These are phyloP conservation scores for Backusella sp. DNA, from an alignment of 192 early-diverging fungal genomes.

Conservation along the genomic window DNA sequence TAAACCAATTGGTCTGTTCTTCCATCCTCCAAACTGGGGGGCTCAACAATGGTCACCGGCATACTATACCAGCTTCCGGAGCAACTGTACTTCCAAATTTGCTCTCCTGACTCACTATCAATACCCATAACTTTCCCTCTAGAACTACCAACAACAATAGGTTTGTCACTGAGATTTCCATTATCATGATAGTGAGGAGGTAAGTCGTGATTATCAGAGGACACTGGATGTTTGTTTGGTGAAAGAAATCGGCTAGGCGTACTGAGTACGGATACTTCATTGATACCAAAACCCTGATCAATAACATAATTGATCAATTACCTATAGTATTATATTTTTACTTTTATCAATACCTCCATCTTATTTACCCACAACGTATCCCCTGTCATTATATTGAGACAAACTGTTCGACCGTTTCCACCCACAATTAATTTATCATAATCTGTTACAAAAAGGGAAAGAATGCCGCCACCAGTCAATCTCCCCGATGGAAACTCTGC, in stretches of 20 bases:
- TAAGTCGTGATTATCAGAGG: neutral
- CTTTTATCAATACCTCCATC: constrained; percentile 18
- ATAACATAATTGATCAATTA: neutral
- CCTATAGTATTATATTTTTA: neutral
- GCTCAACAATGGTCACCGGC: constrained; percentile 17
- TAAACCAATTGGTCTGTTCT: constrained; percentile 6
- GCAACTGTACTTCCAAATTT: constrained; percentile 24
- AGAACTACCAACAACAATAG: constrained; percentile 15
- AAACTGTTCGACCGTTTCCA: constrained; percentile 13
- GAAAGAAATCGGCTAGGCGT: constrained; percentile 16
- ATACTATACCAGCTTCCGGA: constrained; percentile 20
- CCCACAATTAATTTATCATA: constrained; percentile 11
- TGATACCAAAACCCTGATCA: constrained; percentile 21
- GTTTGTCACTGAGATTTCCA: neutral
- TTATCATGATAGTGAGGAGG: neutral
- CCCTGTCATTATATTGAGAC: constrained; percentile 18
- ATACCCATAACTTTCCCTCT: constrained; percentile 23
- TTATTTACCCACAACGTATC: constrained; percentile 20
- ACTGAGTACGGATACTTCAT: constrained; percentile 17
- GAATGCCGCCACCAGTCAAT: neutral
- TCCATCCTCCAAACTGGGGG: neutral
- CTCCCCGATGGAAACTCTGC: neutral
- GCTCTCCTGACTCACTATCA: constrained; percentile 9
- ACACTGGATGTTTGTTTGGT: neutral
- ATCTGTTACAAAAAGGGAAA: constrained; percentile 28